Evolutionary conservation across 1,284 basidiomycete genomes (phyloP), one percentile per base, ranked within the genome.

Genomic region (Ustilago trichophora): DNA sequence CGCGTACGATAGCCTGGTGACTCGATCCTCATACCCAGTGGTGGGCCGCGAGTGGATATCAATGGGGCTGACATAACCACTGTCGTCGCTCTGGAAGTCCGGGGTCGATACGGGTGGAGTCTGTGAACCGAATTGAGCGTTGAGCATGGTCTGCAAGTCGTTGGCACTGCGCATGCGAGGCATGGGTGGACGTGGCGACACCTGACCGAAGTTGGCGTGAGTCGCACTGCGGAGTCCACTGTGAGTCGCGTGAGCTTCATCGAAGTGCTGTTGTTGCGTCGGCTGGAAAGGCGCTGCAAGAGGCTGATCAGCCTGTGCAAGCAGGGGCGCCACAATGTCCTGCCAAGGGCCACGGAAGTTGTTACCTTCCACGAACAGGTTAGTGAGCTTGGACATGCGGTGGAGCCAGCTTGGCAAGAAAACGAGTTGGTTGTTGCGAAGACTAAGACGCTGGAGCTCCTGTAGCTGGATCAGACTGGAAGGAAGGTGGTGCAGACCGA

Each of bases 361-460:
- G 81, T 98, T 98, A 26, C 89, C 91, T 72, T 98, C 95, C 25
- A 98, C 87, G 65, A 90, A 89, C 3, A 98, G 85, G 5, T 89
- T 90, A 81, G 95, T 91, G 43, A 98, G 85, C 33, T 87, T 87
- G 16, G 87, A 85, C 26, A 98, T 85, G 27, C 91, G 87, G 80
- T 91, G 92, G 36, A 98, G 85, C 95, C 96, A 98, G 62, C 90
- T 88, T 4, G 95, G 95, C 25, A 98, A 85, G n/a, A 89, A 87
- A 70, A 91, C 86, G 76, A 98, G 85, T 77, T 90, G 89, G 83
- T 98, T 98, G 75, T 89, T 85, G 53, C 93, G 88, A 42, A 95
- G 85, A 78, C 91, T 93, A 56, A 97, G 86, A 6, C 91, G 92
- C 78, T 93, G 91, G 45, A 96, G 84, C 69, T 87, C 87, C 75